Base-by-base conservation (phyloP, 225 moss, liverwort and hornwort genomes). In the Rhytidiadelphus loreus region DNA sequence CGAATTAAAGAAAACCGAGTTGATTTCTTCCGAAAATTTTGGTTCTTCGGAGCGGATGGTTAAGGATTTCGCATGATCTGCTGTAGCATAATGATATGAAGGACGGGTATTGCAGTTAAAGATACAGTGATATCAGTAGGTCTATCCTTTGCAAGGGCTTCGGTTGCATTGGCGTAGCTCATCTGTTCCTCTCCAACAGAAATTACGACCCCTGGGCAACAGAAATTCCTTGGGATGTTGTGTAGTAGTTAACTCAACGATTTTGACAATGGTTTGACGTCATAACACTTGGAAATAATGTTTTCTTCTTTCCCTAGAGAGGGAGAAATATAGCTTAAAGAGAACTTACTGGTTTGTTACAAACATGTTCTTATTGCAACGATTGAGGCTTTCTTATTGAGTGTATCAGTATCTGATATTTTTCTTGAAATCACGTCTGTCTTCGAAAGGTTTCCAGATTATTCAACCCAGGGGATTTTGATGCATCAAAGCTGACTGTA, bases 401-500 rank as follows among this genome's bases (percentile, higher is more conserved):
- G 77, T 58, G 28, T 76, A 70, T 56, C 41, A 65, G 58, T 50
- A 65, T 87, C 59, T 88, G 82, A 90, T 88, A 44, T 68, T 77
- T 89, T 87, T 89, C 41, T 82, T 87, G 84, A 77, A 75, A 88
- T 81, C 43, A 56, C 77, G 35, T 55, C 18, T 66, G 79, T 89
- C 55, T 86, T 84, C 52, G 66, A 73, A 92, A 95, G 95, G 90
- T 93, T 89, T 88, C 95, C 58, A 92, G 95, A 91, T 87, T 94
- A 87, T 95, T 95, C 88, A 89, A 92, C 53, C 95, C 94, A 44
- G 95, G 90, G 76, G 89, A 90, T 88, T 95, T 95, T 70, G 88
- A 95, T 77, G 77, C 95, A 82, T 90, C 92, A 74, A 95, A 95
- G 89, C 82, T 95, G 83, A 95, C 95, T 33, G 94, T 94, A 77